Conservation (phyloP, 306 rosid genomes). For the Cyclanthera cordifolia region DNA sequence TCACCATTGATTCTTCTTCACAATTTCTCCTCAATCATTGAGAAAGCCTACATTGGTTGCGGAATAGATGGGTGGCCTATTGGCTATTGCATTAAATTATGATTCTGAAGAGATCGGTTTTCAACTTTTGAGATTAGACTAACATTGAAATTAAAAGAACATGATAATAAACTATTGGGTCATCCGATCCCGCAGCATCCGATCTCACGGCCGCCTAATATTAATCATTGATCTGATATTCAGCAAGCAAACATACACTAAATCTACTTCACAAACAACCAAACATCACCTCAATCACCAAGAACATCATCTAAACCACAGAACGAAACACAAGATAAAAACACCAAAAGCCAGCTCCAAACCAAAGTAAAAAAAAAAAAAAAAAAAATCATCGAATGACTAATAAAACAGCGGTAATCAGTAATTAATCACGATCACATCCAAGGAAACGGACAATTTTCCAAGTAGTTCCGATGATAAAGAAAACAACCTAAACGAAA, state of each 20-base stretch:
- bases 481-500: neutral
- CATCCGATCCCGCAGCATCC: neutral
- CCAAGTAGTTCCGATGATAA: neutral
- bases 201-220: neutral
- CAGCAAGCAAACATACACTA: neutral
- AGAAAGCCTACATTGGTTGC: neutral
- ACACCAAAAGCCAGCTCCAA: neutral
- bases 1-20: neutral
- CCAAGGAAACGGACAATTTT: neutral
- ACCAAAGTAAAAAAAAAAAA: neutral
- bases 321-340: neutral
- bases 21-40: neutral
- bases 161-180: neutral
- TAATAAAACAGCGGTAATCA: neutral
- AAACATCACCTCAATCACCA: neutral
- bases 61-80: neutral
- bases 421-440: neutral
- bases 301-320: neutral
- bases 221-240: neutral
- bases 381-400: neutral
- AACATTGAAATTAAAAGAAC: neutral
- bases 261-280: neutral
- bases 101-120: neutral
- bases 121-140: neutral
- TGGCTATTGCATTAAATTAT: neutral